These are phyloP conservation scores for Tetrahymena thermophila DNA, from an alignment of 73 alveolate species.

Conservation along the genomic window DNA sequence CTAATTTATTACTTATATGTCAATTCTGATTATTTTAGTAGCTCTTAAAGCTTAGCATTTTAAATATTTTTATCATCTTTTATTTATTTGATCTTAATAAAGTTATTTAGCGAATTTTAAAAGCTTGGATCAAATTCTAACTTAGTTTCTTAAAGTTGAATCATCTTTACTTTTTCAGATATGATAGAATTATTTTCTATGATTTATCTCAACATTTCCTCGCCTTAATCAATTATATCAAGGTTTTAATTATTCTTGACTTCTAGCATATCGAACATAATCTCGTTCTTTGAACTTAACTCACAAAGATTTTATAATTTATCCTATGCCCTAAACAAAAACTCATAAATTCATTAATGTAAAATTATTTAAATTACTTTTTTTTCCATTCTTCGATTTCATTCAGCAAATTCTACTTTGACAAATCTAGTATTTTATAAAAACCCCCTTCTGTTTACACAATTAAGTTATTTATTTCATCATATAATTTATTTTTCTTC, in stretches of 20 bases:
- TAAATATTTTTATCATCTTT: not conserved
- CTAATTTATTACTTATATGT: not conserved
- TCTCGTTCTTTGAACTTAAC: not conserved
- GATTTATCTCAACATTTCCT: not conserved
- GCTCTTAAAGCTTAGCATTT: not conserved
- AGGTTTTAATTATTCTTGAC: not conserved
- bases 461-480: not conserved
- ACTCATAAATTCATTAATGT: not conserved
- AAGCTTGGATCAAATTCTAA: not conserved
- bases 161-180: not conserved
- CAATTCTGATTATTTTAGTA: not conserved
- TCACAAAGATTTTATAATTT: not conserved
- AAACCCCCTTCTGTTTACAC: not conserved
- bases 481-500: not conserved
- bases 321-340: not conserved
- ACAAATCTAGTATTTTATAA: not conserved
- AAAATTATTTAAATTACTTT: not conserved
- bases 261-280: not conserved
- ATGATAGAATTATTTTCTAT: not conserved
- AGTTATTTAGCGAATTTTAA: not conserved
- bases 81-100: not conserved
- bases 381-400: not conserved
- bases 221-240: not conserved
- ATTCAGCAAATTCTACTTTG: not conserved
- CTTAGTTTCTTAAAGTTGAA: not conserved